A percentile compares a stretch with the other conserved stretches of the same genome.
These are phyloP conservation scores for Sporisorium iseilematis-ciliati DNA, from an alignment of 1,284 basidiomycete species.

Conservation along the genomic window DNA sequence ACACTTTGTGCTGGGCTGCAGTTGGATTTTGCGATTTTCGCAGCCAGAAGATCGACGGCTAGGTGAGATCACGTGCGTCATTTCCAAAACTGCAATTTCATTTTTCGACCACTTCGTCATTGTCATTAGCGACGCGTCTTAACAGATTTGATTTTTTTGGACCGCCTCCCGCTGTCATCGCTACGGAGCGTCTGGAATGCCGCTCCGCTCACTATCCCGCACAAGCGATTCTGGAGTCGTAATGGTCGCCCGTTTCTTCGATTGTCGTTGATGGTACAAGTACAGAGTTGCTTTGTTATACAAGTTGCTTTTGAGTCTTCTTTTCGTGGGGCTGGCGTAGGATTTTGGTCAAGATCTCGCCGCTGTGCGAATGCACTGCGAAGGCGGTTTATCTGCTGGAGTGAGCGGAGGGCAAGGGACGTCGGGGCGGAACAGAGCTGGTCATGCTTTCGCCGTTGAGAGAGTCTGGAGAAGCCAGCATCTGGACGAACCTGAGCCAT, in stretches of 20 bases:
- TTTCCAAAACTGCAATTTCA: slow-evolving; percentile 1
- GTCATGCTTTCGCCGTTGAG: too few relatives aligned
- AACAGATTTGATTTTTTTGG: too few relatives aligned
- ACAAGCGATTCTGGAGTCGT: not conserved
- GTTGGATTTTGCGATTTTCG: not conserved
- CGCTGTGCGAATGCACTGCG: too few relatives aligned
- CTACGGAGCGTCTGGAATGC: not conserved
- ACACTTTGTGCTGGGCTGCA: not conserved
- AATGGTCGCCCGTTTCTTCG: not conserved
- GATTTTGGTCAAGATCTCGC: too few relatives aligned
- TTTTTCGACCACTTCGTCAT: too few relatives aligned
- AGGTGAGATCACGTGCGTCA: not conserved
- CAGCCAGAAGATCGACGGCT: not conserved
- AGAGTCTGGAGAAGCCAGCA: not conserved
- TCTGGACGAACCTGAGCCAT: slow-evolving; percentile 44
- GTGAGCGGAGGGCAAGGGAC: too few relatives aligned
- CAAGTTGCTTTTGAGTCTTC: not conserved
- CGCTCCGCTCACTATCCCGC: not conserved
- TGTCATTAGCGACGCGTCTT: too few relatives aligned
- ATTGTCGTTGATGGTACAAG: not conserved
- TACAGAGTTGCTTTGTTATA: not conserved
- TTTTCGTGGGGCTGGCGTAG: too few relatives aligned
- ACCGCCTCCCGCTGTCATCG: not conserved
- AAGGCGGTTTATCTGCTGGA: too few relatives aligned
- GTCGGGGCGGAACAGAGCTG: too few relatives aligned